A percentile compares a stretch with the other conserved stretches of the same genome.
Conservation (phyloP, 2,329 filamentous ascomycete genomes). For the Trichophaea hybrida region DNA sequence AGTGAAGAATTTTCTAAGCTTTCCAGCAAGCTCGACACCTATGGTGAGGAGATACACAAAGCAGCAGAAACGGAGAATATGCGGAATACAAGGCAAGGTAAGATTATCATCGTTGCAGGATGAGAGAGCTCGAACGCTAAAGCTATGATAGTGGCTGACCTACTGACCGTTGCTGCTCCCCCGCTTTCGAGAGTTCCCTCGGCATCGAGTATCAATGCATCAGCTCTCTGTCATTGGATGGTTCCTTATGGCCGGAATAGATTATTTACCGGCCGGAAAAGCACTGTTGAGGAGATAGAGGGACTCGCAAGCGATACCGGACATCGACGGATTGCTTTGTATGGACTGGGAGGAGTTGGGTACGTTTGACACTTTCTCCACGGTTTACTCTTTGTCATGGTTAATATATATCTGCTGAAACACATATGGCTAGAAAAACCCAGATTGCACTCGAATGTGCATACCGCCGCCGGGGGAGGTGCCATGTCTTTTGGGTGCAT, state of each 20-base stretch:
- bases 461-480: not conserved
- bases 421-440: not conserved
- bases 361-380: not conserved
- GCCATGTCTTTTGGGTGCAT: constrained; percentile 9
- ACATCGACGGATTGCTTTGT: not conserved
- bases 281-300: not conserved
- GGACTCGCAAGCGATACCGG: not conserved
- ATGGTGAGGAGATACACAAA: not conserved
- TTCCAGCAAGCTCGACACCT: not conserved
- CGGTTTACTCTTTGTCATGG: no score
- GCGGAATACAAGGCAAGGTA: not conserved
- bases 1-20: not conserved
- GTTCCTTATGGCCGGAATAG: not conserved
- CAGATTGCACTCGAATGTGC: not conserved
- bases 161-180: not conserved
- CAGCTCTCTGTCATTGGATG: not conserved
- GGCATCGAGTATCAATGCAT: not conserved
- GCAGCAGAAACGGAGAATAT: not conserved
- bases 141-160: not conserved
- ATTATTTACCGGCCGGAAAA: not conserved
- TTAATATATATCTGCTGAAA: no score
- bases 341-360: not conserved
- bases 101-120: not conserved
- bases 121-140: not conserved
- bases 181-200: not conserved